These are phyloP conservation scores for Galerina sulciceps DNA, from an alignment of 768 basidiomycete species.

Conservation along the genomic window DNA sequence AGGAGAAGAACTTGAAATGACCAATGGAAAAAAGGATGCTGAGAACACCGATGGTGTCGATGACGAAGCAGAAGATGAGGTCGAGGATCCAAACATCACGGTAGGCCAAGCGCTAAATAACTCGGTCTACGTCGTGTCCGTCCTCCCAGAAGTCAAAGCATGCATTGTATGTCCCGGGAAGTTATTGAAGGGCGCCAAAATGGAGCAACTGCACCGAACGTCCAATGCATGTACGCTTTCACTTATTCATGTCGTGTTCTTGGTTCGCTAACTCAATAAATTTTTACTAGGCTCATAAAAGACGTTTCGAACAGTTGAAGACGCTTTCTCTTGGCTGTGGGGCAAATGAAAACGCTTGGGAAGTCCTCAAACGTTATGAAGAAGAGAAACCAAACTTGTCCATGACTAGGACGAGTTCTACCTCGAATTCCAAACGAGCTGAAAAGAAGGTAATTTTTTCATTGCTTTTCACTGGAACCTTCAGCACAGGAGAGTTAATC, in stretches of 20 bases:
- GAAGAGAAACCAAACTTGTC: constrained; percentile 30
- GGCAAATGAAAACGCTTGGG: constrained; percentile 52
- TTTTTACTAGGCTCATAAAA: constrained; percentile 63
- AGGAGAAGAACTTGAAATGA: constrained; percentile 20
- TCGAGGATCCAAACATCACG: constrained; percentile 49
- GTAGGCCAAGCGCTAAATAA: constrained; percentile 64
- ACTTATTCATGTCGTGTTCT: constrained; percentile 11
- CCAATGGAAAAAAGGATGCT: constrained; percentile 29
- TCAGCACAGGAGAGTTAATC: background rate
- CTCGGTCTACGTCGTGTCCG: constrained; percentile 63
- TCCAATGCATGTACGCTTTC: constrained; percentile 63
- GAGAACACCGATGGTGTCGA: constrained; percentile 31
- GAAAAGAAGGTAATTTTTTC: constrained; percentile 57
- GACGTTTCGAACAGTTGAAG: constrained; percentile 58
- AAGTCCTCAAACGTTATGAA: constrained; percentile 36
- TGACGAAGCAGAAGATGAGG: constrained; percentile 29
- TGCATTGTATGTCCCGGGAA: constrained; percentile 79
- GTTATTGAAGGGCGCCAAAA: constrained; percentile 60
- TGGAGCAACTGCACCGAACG: constrained; percentile 59
- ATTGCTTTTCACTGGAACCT: background rate
- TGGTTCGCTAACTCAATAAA: constrained; percentile 5
- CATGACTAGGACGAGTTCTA: constrained; percentile 23
- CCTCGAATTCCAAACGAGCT: constrained; percentile 55
- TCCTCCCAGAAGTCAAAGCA: constrained; percentile 56
- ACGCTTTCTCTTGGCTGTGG: constrained; percentile 41